Conservation (phyloP, 345 rosid genomes). For the Nasturtium officinale region DNA sequence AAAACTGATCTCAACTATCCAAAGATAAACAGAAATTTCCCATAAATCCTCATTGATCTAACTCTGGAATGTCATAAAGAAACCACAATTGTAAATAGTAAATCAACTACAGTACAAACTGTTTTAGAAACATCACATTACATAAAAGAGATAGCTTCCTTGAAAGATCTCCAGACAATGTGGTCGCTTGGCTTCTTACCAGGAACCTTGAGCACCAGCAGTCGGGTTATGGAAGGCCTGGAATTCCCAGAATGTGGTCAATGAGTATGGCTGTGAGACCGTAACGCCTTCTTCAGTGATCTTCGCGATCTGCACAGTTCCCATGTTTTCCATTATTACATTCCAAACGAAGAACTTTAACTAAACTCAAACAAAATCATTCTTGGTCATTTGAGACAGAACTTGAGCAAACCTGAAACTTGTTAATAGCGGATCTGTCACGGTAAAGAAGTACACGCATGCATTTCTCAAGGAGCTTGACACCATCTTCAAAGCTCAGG, state of each 20-base stretch:
- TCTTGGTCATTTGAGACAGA: not conserved
- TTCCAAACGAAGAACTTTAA: not conserved
- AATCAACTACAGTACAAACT: slow-evolving; percentile 20
- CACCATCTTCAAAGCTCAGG: slow-evolving; percentile 92
- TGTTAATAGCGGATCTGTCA: slow-evolving; percentile 94
- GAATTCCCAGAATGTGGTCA: slow-evolving; percentile 90
- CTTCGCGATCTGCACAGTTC: slow-evolving; percentile 75
- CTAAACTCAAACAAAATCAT: not conserved
- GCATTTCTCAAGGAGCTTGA: slow-evolving; percentile 88
- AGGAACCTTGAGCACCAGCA: slow-evolving; percentile 87
- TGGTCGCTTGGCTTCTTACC: slow-evolving; percentile 52
- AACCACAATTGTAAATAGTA: not conserved
- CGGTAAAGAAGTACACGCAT: slow-evolving; percentile 98
- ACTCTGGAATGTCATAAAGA: not conserved
- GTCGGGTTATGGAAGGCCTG: slow-evolving; percentile 82
- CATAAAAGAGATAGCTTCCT: not conserved
- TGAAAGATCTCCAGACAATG: not conserved
- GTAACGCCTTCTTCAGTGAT: slow-evolving; percentile 88
- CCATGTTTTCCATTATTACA: not conserved
- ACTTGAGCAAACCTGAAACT: slow-evolving; percentile 75
- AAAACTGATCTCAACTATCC: not conserved
- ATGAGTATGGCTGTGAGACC: slow-evolving; percentile 79
- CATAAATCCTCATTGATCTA: not conserved
- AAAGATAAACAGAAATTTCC: not conserved
- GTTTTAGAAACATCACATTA: slow-evolving; percentile 13